A percentile compares a stretch with the other conserved stretches of the same genome.
Conservation (phyloP, 2,329 filamentous ascomycete species). For the Calonectria pauciramosa region DNA sequence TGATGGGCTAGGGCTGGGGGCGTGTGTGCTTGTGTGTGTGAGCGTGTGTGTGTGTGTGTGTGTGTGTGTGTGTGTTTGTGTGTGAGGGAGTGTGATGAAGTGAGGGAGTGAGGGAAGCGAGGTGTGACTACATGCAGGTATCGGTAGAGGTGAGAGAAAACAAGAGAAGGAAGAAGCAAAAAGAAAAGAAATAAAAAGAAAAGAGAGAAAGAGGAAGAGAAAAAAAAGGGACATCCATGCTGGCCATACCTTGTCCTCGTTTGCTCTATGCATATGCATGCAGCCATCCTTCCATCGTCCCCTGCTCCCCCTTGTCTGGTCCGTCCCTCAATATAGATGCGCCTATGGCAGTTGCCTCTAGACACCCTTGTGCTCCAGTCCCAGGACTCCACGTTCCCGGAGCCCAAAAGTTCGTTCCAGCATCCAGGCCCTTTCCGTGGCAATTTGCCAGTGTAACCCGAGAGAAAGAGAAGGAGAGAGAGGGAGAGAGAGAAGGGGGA, state of each 20-base stretch:
- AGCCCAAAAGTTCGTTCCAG: conserved; percentile 8
- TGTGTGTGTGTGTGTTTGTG: not conserved
- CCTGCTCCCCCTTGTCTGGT: not conserved
- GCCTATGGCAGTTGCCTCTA: not conserved
- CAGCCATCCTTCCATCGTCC: conserved; percentile 1
- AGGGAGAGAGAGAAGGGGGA: too few species aligned
- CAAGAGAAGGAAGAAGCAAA: not conserved
- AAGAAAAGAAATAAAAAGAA: not conserved
- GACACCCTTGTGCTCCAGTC: conserved; percentile 7
- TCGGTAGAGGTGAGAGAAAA: not conserved
- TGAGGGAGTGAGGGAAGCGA: not conserved
- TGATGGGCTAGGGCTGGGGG: not conserved
- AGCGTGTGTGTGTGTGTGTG: not conserved
- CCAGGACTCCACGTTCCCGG: conserved; percentile 2
- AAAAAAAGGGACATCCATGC: not conserved
- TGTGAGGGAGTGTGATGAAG: not conserved
- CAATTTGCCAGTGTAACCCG: not conserved
- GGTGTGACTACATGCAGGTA: not conserved
- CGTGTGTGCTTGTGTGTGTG: not conserved
- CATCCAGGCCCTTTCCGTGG: not conserved
- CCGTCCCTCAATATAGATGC: not conserved
- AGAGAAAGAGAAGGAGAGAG: too few species aligned
- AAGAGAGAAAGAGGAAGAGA: not conserved
- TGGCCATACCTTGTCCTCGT: not conserved
- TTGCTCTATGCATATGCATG: conserved; percentile 8